Evolutionary conservation across 345 rosid species (phyloP), one percentile per base, ranked within the genome.

Genomic region (Dipteronia dyeriana): DNA sequence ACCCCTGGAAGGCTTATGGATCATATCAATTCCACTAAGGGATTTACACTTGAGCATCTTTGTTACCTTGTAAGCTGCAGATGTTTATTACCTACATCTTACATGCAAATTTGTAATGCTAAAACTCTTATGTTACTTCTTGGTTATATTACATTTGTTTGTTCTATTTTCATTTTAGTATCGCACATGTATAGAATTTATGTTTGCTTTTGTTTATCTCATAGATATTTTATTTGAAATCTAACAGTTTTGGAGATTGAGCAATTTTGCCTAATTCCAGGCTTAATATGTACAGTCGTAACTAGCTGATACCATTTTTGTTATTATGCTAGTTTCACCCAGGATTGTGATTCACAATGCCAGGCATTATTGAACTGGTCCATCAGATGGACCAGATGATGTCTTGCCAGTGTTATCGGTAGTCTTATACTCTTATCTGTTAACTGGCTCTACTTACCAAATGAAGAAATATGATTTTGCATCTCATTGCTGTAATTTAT

Each of bases 1-100:
- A 96, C 98, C 68, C 99, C 98, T 5, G 99, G 99, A 80, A 91
- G 99, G 85, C 91, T 96, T n/a, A 88, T 94, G 97, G 99, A 96
- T 60, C 98, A 96, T 83, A 94, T 94, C 56, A 91, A 87, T 82
- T 81, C 82, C 80, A 96, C 99, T 8, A 87, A 87, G 79, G 98
- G 98, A 34, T 96, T 96, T 79, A 94, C 97, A 0, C 93, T 94
- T 49, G 97, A 96, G 87, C 98, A 96, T 83, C 94, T 96, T 38
- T 80, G 92, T 85, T 96, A 89, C 88, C 97, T 96, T 83, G 98
- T 96, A 90, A 83, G 94, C 69, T 75, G 43, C 68, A 49, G 14
- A 22, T 31, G 13, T 29, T 17, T 70, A 43, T 70, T 69, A 76
- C 13, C 49, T 43, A 65, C n/a, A 70, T 19, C 41, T 74, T 70